These are phyloP conservation scores for Penicillium sp. DNA, from an alignment of 2,329 filamentous ascomycete species.

Conservation along the genomic window DNA sequence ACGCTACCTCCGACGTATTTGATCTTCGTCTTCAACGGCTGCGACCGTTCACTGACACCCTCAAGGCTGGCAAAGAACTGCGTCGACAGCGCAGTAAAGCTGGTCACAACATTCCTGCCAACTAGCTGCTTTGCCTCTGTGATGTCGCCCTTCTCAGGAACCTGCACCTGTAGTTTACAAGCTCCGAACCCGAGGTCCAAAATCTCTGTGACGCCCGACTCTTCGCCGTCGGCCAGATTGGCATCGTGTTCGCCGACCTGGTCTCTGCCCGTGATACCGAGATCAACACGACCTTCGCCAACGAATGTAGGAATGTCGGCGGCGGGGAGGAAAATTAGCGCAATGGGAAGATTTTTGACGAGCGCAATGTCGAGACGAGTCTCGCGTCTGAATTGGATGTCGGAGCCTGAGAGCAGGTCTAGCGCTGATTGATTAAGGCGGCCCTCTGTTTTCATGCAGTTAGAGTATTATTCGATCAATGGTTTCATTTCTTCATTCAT, in stretches of 20 bases:
- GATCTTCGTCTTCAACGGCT: conserved; percentile 59
- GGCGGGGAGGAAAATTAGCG: conserved; percentile 92
- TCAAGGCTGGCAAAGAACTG: conserved; percentile 83
- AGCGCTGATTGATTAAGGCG: conserved; percentile 83
- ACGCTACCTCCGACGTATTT: conserved; percentile 95
- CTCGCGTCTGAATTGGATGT: conserved; percentile 95
- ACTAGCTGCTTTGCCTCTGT: conserved; percentile 70
- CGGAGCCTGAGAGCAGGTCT: conserved; percentile 85
- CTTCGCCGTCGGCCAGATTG: conserved; percentile 31
- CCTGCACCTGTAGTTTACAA: conserved; percentile 96
- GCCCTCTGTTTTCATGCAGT: conserved; percentile 62
- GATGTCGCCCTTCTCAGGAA: conserved; percentile 77
- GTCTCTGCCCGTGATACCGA: conserved; percentile 92
- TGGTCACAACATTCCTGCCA: conserved; percentile 91
- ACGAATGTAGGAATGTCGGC: conserved; percentile 98
- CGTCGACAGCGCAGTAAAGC: conserved; percentile 80
- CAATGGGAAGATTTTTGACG: conserved; percentile 93
- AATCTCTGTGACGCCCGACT: conserved; percentile 71
- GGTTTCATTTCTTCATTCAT: background rate
- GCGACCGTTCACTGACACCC: conserved; percentile 25
- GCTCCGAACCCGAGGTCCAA: conserved; percentile 85
- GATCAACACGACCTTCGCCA: conserved; percentile 85
- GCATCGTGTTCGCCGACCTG: conserved; percentile 89
- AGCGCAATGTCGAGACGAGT: conserved; percentile 94
- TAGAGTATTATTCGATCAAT: background rate